These are phyloP conservation scores for Saprolegnia parasitica DNA, from an alignment of 352 stramenopile species.

Conservation along the genomic window DNA sequence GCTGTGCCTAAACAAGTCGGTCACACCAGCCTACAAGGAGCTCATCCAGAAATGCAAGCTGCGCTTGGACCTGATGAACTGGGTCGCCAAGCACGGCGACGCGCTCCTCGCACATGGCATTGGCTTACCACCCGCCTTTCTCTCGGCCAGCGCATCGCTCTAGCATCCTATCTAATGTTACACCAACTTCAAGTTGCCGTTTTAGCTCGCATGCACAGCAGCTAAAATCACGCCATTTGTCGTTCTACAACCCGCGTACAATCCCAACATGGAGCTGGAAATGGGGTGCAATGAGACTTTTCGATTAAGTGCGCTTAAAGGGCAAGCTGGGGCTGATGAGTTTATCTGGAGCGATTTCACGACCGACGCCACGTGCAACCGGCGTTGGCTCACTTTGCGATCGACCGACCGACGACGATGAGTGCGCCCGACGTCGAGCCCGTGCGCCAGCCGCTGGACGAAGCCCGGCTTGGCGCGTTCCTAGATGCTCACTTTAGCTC, in stretches of 20 bases:
- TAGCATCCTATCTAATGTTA: not conserved
- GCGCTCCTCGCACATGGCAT: not conserved
- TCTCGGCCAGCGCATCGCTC: not conserved
- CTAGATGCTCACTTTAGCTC: conserved; percentile 15
- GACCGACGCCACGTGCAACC: not conserved
- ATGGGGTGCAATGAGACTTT: not conserved
- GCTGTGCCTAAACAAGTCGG: conserved; percentile 1
- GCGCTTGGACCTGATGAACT: conserved; percentile 10
- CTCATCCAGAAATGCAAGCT: conserved; percentile 14
- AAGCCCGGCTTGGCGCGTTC: conserved; percentile 2
- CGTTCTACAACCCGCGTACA: not conserved
- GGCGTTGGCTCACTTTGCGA: not conserved
- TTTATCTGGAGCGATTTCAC: conserved; percentile 10
- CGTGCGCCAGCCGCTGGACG: conserved; percentile 25
- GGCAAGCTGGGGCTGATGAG: conserved; percentile 5
- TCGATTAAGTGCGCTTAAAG: conserved; percentile 3
- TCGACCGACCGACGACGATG: not conserved
- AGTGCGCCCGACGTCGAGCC: conserved; percentile 18
- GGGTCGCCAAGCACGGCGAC: conserved; percentile 2
- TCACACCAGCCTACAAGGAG: conserved; percentile 11
- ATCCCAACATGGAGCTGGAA: not conserved
- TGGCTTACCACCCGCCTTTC: not conserved
- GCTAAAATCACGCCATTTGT: conserved; percentile 4
- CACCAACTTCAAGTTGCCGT: conserved; percentile 8
- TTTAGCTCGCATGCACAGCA: not conserved